These are phyloP conservation scores for Suillus spraguei DNA, from an alignment of 768 basidiomycete species.

Conservation along the genomic window DNA sequence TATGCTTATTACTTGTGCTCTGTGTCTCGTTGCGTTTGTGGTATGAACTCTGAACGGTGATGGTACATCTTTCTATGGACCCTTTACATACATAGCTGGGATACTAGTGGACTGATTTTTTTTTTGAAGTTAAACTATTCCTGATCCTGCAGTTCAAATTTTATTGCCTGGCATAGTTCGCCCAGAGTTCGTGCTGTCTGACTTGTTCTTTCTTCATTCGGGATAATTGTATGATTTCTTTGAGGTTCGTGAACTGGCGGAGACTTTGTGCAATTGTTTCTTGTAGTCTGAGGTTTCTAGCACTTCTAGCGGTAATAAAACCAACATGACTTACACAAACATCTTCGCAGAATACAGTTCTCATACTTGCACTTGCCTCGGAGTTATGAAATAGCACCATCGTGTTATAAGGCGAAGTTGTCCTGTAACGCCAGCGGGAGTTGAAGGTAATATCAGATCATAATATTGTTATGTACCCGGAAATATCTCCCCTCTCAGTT, in stretches of 20 bases:
- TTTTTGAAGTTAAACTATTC: neutral
- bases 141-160: neutral
- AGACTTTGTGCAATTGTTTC: neutral
- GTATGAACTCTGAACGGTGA: neutral
- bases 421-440: neutral
- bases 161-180: neutral
- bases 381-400: neutral
- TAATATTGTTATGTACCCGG: conserved; percentile 31
- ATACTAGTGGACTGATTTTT: neutral
- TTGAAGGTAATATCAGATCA: neutral
- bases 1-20: neutral
- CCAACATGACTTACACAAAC: neutral
- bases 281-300: neutral
- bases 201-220: neutral
- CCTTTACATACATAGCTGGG: neutral
- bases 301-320: no score
- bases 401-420: neutral
- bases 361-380: neutral
- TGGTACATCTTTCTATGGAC: neutral
- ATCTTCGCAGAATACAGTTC: neutral
- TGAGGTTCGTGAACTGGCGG: neutral
- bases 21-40: neutral
- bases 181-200: neutral
- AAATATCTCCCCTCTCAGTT: conserved; percentile 35
- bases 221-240: neutral